These are phyloP conservation scores for Trichoderma lentiforme DNA, from an alignment of 2,329 filamentous ascomycete genomes.

Conservation along the genomic window DNA sequence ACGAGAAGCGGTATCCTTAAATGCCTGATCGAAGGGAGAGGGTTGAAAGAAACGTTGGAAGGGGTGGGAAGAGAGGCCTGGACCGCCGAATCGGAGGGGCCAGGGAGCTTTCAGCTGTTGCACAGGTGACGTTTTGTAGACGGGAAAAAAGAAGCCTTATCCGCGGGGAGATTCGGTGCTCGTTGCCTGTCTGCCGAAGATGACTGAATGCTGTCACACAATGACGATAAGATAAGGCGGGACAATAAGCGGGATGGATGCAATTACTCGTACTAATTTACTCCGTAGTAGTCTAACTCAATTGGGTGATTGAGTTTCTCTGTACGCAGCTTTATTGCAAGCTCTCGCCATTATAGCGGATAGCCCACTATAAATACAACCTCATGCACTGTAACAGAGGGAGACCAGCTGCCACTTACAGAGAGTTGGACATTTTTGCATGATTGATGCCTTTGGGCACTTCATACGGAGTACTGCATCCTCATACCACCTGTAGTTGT, in stretches of 20 bases:
- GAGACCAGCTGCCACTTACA: not conserved
- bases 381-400: not conserved
- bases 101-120: not conserved
- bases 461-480: too few relatives aligned
- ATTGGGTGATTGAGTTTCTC: not conserved
- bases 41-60: not conserved
- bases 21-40: not conserved
- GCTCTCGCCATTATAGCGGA: not conserved
- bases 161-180: slow-evolving; percentile 15
- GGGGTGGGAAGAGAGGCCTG: not conserved
- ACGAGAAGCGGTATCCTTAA: not conserved
- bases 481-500: too few relatives aligned
- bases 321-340: not conserved
- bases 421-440: too few relatives aligned
- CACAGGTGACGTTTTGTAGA: not conserved
- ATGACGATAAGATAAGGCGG: slow-evolving; percentile 18
- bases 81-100: not conserved
- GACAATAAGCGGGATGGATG: not conserved
- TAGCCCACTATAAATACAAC: not conserved
- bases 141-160: not conserved
- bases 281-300: not conserved
- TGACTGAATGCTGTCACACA: slow-evolving; percentile 17
- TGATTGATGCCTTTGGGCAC: too few relatives aligned
- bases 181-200: slow-evolving; percentile 8
- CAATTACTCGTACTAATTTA: not conserved